Base-by-base conservation (phyloP, 495 filamentous ascomycete genomes). In the Neurospora intermedia region DNA sequence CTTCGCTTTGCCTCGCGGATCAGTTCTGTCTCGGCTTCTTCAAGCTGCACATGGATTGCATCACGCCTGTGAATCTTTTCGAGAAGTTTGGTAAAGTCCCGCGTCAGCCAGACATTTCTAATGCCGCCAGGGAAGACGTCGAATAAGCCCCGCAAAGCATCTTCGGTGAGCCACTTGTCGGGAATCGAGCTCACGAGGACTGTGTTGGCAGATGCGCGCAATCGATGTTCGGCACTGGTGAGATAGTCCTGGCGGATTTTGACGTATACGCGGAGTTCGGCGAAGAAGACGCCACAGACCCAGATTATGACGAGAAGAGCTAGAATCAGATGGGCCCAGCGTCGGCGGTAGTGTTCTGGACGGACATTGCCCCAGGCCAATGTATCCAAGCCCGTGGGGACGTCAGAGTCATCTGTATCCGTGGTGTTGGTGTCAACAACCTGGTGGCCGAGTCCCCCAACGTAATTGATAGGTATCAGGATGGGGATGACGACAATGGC, bases 71-170 rank as follows among this genome's bases (percentile, higher is more conserved):
- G 88, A 54, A 98, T 92, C 78, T 99, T 99, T 72, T 94, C 91
- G 70, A 92, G 87, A 15, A 99, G 88, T 38, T 92, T 89, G 71
- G 96, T 93, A 73, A 91, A 95, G 78, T 98, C 93, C 31, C 96
- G 90, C 71, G 97, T 98, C 74, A 98, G 91, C 93, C 94, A 99
- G 43, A 98, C 94, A 80, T 98, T 98, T 71, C 94, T 89, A 79
- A 99, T 90, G 69, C 96, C 96, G 54, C 96, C 96, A 4, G 96
- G 96, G 77, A 97, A 99, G 8, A 98, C 94, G 80, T 99, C 96
- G 76, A 96, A 99, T n/a, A 99, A 84, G 0, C 88, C 89, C 54
- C 90, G 87, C 15, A 99, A 85, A 11, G 93, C 92, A 70, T 97
- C 89, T 59, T 92, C 85, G 35, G 87, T 91, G 15, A 97, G 88